These are phyloP conservation scores for Gamsiella multidivaricata DNA, from an alignment of 192 early-diverging fungal genomes.

Conservation along the genomic window DNA sequence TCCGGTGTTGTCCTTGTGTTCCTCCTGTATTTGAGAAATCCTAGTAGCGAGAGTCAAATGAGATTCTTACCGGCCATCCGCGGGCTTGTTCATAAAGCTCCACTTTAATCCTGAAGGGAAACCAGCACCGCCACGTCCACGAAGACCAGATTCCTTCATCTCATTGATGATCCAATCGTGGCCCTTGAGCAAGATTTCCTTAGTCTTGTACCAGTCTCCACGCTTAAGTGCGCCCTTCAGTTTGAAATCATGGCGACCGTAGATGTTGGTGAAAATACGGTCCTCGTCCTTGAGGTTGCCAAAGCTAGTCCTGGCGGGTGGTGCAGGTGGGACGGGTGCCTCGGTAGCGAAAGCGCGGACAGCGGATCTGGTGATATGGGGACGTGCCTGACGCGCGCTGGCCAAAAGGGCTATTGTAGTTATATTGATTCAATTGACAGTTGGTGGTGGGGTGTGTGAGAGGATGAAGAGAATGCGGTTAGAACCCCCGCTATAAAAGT, in stretches of 20 bases:
- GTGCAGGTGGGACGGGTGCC: conserved; percentile 48
- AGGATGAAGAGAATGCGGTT: neutral
- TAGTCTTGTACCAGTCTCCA: conserved; percentile 99
- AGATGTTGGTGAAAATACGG: conserved; percentile 98
- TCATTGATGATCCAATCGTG: conserved; percentile 98
- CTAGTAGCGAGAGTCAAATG: too few species aligned
- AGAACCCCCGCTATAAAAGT: too few species aligned
- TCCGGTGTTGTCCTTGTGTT: too few species aligned
- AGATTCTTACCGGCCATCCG: conserved; percentile 72
- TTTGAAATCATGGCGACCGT: conserved; percentile 89
- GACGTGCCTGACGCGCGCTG: conserved; percentile 45
- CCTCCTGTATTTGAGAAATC: too few species aligned
- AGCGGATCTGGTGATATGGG: conserved; percentile 49
- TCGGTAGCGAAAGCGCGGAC: conserved; percentile 45
- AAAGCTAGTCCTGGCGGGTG: conserved; percentile 60
- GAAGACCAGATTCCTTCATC: conserved; percentile 94
- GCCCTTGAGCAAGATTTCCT: conserved; percentile 96
- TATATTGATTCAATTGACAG: neutral
- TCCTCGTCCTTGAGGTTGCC: conserved; percentile 89
- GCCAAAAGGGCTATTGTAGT: conserved; percentile 48
- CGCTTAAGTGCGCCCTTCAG: conserved; percentile 94
- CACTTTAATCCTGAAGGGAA: conserved; percentile 99
- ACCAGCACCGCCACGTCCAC: conserved; percentile 96
- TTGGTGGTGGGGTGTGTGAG: neutral
- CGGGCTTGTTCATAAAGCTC: conserved; percentile 98